Conservation (phyloP, 2,329 filamentous ascomycete species). For the Fusarium musae region DNA sequence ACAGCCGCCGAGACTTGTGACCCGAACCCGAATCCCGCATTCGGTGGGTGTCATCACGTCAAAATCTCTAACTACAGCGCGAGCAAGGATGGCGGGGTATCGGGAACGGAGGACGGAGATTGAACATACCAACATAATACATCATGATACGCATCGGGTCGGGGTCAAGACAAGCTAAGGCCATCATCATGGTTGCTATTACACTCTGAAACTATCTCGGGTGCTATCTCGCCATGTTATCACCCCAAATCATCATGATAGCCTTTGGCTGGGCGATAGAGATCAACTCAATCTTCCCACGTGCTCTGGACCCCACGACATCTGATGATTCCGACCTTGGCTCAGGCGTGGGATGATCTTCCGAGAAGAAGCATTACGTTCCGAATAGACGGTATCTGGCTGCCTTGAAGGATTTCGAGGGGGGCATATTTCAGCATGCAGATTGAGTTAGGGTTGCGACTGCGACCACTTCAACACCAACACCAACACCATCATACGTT, state of each 20-base stretch:
- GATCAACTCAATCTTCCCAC: conserved; percentile 14
- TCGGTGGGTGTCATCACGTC: conserved; percentile 33
- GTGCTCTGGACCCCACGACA: conserved; percentile 34
- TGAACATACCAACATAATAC: background rate
- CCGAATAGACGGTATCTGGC: conserved; percentile 16
- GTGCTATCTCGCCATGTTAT: conserved; percentile 4
- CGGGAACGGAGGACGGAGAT: conserved; percentile 25
- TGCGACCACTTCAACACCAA: conserved; percentile 3
- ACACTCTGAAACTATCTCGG: background rate
- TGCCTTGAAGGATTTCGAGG: conserved; percentile 2
- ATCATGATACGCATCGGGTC: background rate
- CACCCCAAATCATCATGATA: conserved; percentile 7
- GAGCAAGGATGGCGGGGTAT: conserved; percentile 28
- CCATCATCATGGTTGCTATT: conserved; percentile 1
- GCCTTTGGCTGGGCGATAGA: conserved; percentile 5
- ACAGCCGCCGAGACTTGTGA: conserved; percentile 23
- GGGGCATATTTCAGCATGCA: background rate
- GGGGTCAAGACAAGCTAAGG: background rate
- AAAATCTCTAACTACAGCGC: background rate
- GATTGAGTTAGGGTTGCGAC: background rate
- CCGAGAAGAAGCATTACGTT: conserved; percentile 21
- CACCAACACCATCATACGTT: conserved; percentile 16
- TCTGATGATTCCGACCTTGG: conserved; percentile 26
- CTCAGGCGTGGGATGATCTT: conserved; percentile 32
- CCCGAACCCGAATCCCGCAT: conserved; percentile 22